Evolutionary conservation across 495 filamentous ascomycete genomes (phyloP), one percentile per base, ranked within the genome.

Genomic region (Pyronema domesticum): DNA sequence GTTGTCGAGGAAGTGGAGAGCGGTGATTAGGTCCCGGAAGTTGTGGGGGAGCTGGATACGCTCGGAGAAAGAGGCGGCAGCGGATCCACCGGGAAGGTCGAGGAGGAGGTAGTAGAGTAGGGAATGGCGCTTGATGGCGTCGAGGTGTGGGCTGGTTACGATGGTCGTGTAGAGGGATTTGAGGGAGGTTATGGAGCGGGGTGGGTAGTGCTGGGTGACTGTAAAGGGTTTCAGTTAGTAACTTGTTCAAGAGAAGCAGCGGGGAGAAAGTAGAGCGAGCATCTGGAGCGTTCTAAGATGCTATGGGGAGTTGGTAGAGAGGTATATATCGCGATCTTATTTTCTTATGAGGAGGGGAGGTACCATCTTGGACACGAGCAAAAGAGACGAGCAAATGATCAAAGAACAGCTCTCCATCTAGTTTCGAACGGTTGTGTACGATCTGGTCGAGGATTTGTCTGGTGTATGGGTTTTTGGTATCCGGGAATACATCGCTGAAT

Each of bases 41-140:
- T 43, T 36, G 37, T 57, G 30, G 0, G 55, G 48, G 37, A 57
- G 37, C 1, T 14, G 34, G n/a, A 53, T 34, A 19, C 36, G 46
- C 1, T 17, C 10, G 8, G 46, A n/a, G n/a, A 14, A 14, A 46
- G 13, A 11, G 34, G 42, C 56, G 14, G 64, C 66, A n/a, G 45
- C 48, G 33, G 55, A 49, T 35, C 56, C 37, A n/a, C 51, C 50
- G 37, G 57, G 60, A 14, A 65, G 54, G 51, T 65, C 63, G 5
- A 59, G 62, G 17, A 65, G 42, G 11, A 65, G 48, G 39, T 65
- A 65, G 46, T 65, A 65, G 1, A 62, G 30, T 42, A 65, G 58
- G 4, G 59, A 56, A 13, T 60, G 50, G 33, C 62, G 61, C 52
- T 65, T 65, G 2, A 65, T 48, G 15, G 59, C 47, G 52, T 65